Evolutionary conservation across 139 green algal genomes (phyloP).

Genomic region (Trebouxia sp.): DNA sequence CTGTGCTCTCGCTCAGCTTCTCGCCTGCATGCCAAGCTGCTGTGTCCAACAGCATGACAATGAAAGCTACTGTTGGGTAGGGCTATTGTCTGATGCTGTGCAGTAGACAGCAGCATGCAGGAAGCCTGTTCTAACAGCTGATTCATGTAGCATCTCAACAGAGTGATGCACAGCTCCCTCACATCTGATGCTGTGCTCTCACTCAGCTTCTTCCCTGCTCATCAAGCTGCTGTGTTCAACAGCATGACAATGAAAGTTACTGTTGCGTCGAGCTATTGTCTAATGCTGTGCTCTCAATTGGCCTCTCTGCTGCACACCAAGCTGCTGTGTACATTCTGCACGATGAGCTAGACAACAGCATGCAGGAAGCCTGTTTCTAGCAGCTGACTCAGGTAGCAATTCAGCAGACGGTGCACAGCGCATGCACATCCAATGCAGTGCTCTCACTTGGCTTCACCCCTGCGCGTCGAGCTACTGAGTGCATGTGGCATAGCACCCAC

Average conservation of each 20-base stretch:
- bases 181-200: slow-evolving; percentile 75
- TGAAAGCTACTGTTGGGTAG: too few relatives aligned
- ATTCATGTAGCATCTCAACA: slow-evolving; percentile 90
- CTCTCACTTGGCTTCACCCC: slow-evolving; percentile 82
- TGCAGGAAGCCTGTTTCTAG: slow-evolving; percentile 87
- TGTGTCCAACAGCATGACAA: background rate
- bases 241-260: background rate
- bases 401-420: slow-evolving; percentile 86
- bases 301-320: slow-evolving; percentile 64
- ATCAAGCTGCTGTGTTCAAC: background rate
- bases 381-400: slow-evolving; percentile 79
- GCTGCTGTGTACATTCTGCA: background rate
- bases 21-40: slow-evolving; percentile 46
- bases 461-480: too few relatives aligned
- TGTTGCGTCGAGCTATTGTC: too few relatives aligned
- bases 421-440: slow-evolving; percentile 65
- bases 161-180: slow-evolving; percentile 74
- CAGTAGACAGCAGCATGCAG: slow-evolving; percentile 93
- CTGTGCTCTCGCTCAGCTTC: slow-evolving; percentile 76
- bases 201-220: slow-evolving; percentile 74
- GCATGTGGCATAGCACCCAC: too few relatives aligned
- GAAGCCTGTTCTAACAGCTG: slow-evolving; percentile 72
- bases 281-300: slow-evolving; percentile 73
- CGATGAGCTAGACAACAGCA: slow-evolving; percentile 84
- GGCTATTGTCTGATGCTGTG: too few relatives aligned